Conservation (phyloP, 2,329 filamentous ascomycete genomes). For the Fusarium lateritium region DNA sequence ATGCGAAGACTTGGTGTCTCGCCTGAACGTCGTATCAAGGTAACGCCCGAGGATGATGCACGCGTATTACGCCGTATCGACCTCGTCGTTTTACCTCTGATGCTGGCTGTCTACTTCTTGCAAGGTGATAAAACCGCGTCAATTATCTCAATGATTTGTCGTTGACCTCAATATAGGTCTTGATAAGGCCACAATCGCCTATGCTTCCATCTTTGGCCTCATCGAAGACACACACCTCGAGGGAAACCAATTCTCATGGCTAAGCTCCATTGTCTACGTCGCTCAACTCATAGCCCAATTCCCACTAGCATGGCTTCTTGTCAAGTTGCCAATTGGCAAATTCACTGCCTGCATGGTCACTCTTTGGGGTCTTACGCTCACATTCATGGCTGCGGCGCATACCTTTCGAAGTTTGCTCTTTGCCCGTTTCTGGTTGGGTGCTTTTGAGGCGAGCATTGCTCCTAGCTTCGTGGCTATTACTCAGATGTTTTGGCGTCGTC, state of each 20-base stretch:
- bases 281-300: conserved; percentile 62
- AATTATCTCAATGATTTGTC: rapidly evolving
- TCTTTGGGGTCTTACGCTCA: conserved; percentile 67
- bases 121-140: conserved; percentile 11
- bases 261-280: conserved; percentile 60
- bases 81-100: conserved; percentile 38
- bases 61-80: conserved; percentile 39
- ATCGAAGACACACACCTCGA: conserved; percentile 65
- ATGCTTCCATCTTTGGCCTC: conserved; percentile 76
- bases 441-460: conserved; percentile 62
- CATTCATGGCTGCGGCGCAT: conserved; percentile 66
- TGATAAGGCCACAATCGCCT: conserved; percentile 63
- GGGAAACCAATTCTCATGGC: conserved; percentile 74
- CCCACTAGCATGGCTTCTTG: conserved; percentile 67
- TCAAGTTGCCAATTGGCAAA: conserved; percentile 69
- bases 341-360: conserved; percentile 66
- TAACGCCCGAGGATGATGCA: conserved; percentile 41
- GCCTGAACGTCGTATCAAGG: conserved; percentile 31
- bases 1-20: conserved; percentile 38
- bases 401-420: conserved; percentile 63
- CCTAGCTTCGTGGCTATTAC: conserved; percentile 52
- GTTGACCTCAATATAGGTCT: conserved; percentile 22
- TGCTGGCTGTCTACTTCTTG: conserved; percentile 42
- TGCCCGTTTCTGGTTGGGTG: conserved; percentile 61
- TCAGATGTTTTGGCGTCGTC: conserved; percentile 56